Conservation (phyloP, 176 grass and related monocot genomes). For the Musa troglodytarum region DNA sequence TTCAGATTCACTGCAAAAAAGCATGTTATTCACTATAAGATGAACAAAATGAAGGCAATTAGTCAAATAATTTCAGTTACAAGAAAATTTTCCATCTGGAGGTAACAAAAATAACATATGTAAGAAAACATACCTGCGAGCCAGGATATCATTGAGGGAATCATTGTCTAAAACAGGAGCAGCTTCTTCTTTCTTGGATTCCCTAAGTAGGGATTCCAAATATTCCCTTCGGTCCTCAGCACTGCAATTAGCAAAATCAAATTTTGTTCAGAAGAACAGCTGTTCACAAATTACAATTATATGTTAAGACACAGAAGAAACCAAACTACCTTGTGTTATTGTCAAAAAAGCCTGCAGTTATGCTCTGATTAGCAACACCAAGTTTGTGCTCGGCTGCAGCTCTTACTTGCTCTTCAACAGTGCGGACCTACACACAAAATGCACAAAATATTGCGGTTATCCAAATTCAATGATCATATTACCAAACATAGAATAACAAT, state of each 20-base stretch:
- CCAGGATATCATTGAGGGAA: constrained; percentile 87
- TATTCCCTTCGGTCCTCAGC: constrained; percentile 97
- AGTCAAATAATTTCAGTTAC: background rate
- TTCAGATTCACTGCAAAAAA: constrained; percentile 72
- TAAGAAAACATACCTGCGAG: constrained; percentile 52
- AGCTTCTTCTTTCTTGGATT: constrained; percentile 96
- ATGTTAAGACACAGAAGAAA: background rate
- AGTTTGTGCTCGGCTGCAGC: constrained; percentile 99
- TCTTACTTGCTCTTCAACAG: constrained; percentile 97
- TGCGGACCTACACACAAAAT: constrained; percentile 47
- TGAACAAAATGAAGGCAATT: background rate
- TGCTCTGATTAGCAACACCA: constrained; percentile 98
- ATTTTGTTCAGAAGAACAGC: constrained; percentile 10
- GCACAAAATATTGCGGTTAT: background rate
- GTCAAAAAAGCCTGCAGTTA: constrained; percentile 98
- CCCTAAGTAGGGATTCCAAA: constrained; percentile 85
- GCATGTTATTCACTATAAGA: constrained; percentile 9
- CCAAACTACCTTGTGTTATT: constrained; percentile 81
- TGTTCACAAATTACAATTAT: background rate
- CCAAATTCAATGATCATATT: no score
- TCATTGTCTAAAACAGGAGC: constrained; percentile 85
- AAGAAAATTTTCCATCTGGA: constrained; percentile 2
- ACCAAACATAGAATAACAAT: background rate
- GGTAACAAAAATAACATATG: background rate
- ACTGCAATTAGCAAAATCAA: constrained; percentile 39